Base-by-base conservation (phyloP, 371 early-diverging fungal species). In the Circinella umbellata region DNA sequence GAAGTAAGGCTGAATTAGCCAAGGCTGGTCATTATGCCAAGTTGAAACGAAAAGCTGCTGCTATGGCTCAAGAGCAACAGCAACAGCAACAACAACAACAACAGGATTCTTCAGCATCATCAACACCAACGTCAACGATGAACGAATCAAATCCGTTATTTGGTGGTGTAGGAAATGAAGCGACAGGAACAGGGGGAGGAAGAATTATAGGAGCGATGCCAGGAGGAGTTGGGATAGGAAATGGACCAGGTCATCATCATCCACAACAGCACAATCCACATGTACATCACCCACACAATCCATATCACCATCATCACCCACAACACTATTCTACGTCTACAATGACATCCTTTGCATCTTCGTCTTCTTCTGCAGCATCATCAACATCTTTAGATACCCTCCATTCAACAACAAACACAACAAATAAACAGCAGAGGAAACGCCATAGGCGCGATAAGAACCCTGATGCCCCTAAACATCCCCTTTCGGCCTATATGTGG, bases 401-500 rank as follows among this genome's bases (percentile, higher is more conserved):
- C 62, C 35, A 62, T 36, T 1, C 39, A 61, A 38, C 61, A 35
- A 38, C 15, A 8, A 8, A 14, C 14, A 35, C 46, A 18, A 42
- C 49, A 27, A 64, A 27, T 27, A 48, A 27, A 27, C 27, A 27
- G 27, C 27, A 27, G 18, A 57, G 62, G 51, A 69, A 61, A 68
- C 66, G 82, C 11, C 75, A 81, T 54, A 72, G 73, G 68, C 65
- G 82, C 63, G 75, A 72, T 55, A 88, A 88, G 69, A 92, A 88
- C 61, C 88, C 89, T 0, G 83, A 79, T 39, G 89, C 90, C 13
- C 93, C 93, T 47, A 91, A 91, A 66, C 93, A 93, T 69, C 93
- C 93, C n/a, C 84, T 92, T 68, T 91, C 92, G 3, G 91, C 90
- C 0, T 93, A 92, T 69, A 82, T 93, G 75, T 92, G 89, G 81